Evolutionary conservation across 805 yeast genomes (phyloP), one percentile per base, ranked within the genome.

Genomic region (Priceomyces carsonii): DNA sequence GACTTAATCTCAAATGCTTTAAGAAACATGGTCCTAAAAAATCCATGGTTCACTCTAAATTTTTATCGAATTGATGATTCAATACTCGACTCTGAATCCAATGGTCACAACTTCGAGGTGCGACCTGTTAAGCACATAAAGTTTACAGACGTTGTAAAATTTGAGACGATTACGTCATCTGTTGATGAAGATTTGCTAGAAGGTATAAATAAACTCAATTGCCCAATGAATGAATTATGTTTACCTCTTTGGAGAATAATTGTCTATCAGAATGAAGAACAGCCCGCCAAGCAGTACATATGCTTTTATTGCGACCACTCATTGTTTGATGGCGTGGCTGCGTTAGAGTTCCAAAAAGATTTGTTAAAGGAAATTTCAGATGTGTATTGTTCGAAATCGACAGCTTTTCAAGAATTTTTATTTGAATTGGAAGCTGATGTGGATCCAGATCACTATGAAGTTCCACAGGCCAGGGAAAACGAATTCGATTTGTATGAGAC

Each of bases 281-380:
- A 32, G 3, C 26, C 26, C 8, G 41, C 35, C 2, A 35, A 25
- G 10, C 52, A 47, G 26, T 45, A 53, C 33, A 9, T 56, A 4
- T 26, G 51, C 8, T 47, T 63, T 21, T 31, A 31, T 15, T 55
- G 54, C 33, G 61, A 62, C 17, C 69, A 57, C 35, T 17, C 53
- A 2, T 35, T 59, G 8, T 51, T 55, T 27, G 71, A 65, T 42
- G 72, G 70, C 3, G 46, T 48, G 6, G 48, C 64, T 10, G 63
- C 61, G 2, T 36, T 40, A 12, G 44, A 43, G 25, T 59, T 65
- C 42, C 65, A 60, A 26, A 33, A 43, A 14, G 51, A 54, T 15
- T 47, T 63, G 22, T 29, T 46, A 9, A 25, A 39, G 17, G 48
- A 45, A 24, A n/a, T n/a, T n/a, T n/a, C n/a, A n/a, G n/a, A n/a